Base-by-base conservation (phyloP, 2,329 filamentous ascomycete species). In the Exophiala mesophila region DNA sequence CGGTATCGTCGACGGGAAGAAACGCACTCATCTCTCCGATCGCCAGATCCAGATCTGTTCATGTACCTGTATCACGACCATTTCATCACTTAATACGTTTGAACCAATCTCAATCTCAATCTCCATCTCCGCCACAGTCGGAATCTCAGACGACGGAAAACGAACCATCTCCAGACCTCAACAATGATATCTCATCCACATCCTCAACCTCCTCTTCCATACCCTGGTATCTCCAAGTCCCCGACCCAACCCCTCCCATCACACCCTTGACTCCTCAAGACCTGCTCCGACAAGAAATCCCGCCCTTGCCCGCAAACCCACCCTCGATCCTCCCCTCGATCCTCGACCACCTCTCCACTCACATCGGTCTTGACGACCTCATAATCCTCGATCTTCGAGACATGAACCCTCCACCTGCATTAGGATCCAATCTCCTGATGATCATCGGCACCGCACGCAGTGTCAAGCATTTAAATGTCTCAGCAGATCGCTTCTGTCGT, bases 351-450 rank as follows among this genome's bases (percentile, higher is more conserved):
- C 73, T 88, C 2, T 88, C 86, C 5, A 78, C 89, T 46, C 85
- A 94, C 20, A 79, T 95, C 54, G 92, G 92, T 24, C 71, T 98
- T 29, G 88, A 96, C 59, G 78, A 88, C 43, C 71, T 98, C 34
- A 74, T 74, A 1, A 66, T 98, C 4, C 72, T 95, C 35, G 92
- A 98, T 59, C 72, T 98, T 21, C 86, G 92, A 43, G 69, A 78
- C 26, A 73, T 97, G 36, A 85, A 96, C 55, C 88, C 89, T 1
- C 85, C 89, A 0, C 82, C 90, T 1, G 89, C 89, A 0, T 74
- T 98, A 1, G 92, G 92, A 1, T 79, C 86, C 2, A 89, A 90
- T 56, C 74, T 96, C 19, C 75, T 98, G 40, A 97, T 97, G 92
- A 67, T 98, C 20, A 80, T 98, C 51, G 88, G 85, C 29, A 95